Base-by-base conservation (phyloP, 164 flowering plant genomes). In the Annona cherimola region DNA sequence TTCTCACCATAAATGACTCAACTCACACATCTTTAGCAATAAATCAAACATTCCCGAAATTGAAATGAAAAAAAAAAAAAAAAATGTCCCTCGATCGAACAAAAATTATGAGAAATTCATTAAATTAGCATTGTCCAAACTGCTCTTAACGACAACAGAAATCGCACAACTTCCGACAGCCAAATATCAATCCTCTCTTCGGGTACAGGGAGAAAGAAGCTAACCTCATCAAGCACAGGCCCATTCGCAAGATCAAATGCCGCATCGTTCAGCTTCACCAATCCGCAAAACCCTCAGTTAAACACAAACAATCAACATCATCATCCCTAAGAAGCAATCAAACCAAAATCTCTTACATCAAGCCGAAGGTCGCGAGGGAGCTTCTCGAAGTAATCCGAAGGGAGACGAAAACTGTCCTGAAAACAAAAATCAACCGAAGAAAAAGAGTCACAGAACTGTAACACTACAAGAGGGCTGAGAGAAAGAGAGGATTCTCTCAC, bases 181-280 rank as follows among this genome's bases (percentile, higher is more conserved):
- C 57, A 8, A 50, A 50, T 16, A 11, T 2, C 3, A 50, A 50
- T 50, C 2, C 57, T 50, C 57, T 50, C 57, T 50, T 50, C 57
- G 20, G n/a, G 35, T n/a, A n/a, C n/a, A n/a, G 44, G 3, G 4
- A 46, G 16, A 16, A 54, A 62, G 4, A 60, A 68, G 77, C 87
- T 74, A 79, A 92, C 99, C 97, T 94, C 92, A 68, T 88, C 90
- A 14, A 85, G 66, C 4, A 94, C 90, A 1, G 87, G 85, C 42
- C 99, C 99, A 45, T 85, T 90, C 0, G 99, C 82, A 68, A 94
- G 96, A 82, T 94, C 97, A 69, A 94, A 94, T 71, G 97, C 99
- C 0, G 99, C 99, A 82, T 94, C 99, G 72, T 94, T 94, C 73
- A 94, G 85, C 97, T 94, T 60, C 83, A 46, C n/a, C 50, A 69